phyloP scores from a whole-genome alignment of 2,329 filamentous ascomycete species.

The Fusarium oxysporum region DNA sequence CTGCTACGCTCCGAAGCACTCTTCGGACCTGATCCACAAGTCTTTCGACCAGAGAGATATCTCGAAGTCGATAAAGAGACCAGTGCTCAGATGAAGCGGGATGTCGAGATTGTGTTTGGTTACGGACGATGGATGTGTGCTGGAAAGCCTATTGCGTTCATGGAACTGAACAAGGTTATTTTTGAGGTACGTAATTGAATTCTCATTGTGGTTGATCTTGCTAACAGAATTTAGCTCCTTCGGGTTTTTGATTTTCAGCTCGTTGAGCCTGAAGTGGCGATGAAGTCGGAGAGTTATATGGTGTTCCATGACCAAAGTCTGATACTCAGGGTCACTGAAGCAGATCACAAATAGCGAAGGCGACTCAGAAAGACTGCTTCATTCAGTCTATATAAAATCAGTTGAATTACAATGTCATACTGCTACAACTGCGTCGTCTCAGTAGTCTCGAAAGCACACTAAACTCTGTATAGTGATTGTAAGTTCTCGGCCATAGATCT shows the following conservation, averaged over 20 bases:
- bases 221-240: not conserved
- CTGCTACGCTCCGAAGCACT: not conserved
- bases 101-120: not conserved
- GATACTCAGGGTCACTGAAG: not conserved
- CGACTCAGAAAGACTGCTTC: not conserved
- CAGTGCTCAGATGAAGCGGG: not conserved
- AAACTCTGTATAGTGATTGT: too few relatives aligned
- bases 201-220: accelerated
- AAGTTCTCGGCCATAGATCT: too few relatives aligned
- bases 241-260: not conserved
- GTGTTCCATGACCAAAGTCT: not conserved
- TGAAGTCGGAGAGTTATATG: not conserved
- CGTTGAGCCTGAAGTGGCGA: not conserved
- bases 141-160: not conserved
- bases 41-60: not conserved
- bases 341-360: not conserved
- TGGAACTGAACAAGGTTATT: not conserved
- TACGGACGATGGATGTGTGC: slow-evolving; percentile 4
- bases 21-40: not conserved
- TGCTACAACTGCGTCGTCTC: too few relatives aligned
- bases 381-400: too few relatives aligned
- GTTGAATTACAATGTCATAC: too few relatives aligned
- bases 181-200: not conserved
- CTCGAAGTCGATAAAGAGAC: not conserved
- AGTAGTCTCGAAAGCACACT: too few relatives aligned